Base-by-base conservation (phyloP, 176 grass and related monocot genomes). In the Paspalum notatum region DNA sequence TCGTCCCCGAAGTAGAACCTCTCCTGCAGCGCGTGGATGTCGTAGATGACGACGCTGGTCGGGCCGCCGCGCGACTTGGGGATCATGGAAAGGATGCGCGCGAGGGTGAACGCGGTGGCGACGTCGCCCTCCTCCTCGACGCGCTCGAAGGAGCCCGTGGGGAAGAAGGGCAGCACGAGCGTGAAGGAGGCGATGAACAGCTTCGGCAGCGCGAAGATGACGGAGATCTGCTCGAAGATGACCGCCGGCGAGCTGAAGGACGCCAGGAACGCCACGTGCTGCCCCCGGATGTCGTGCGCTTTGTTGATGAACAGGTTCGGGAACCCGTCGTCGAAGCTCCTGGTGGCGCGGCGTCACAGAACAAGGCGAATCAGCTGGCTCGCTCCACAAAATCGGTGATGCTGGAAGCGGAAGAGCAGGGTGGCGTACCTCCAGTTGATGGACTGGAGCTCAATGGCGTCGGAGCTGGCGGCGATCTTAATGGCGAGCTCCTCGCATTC, bases 41-140 rank as follows among this genome's bases (percentile, higher is more conserved):
- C 96, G 87, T 92, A 98, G 81, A 95, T 98, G 63, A 98, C 90
- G 65, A 98, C 71, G 78, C 96, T 98, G 20, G 92, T 88, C 2
- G 96, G 96, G 10, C 96, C 96, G 15, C 96, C 96, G 50, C 96
- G 93, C 9, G 92, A 93, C 73, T 85, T 98, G 32, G 96, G 96
- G 74, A 94, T 87, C 79, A 91, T 95, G 54, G 96, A 98, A 52
- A 98, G 90, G 72, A 93, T 79, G 55, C 92, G 88, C 25, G 96
- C 92, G 66, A 98, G 90, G 5, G 96, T 98, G 83, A 95, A 95
- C 0, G 96, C 96, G 49, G 96, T 98, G 51, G 96, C 92, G 38
- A 98, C 96, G 76, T 98, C 96, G 39, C 96, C 96, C 55, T 98
- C 92, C 73, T 98, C 96, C 85, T 98, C 96, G 58, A 98, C 91